Base-by-base conservation (phyloP, 495 filamentous ascomycete genomes). In the Penicillium pancosmium region DNA sequence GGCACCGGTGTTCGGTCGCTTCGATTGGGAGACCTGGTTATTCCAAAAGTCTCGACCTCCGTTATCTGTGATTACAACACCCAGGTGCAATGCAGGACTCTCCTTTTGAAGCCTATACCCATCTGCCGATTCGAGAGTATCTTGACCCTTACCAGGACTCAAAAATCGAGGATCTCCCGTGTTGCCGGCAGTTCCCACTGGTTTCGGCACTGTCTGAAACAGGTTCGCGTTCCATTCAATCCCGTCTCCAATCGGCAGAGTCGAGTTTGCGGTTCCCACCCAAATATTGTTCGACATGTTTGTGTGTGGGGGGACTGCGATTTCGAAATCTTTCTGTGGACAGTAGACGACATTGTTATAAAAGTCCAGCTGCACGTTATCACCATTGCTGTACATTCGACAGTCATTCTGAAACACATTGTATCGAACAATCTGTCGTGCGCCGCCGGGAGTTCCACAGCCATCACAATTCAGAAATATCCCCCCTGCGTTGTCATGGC, bases 291-390 rank as follows among this genome's bases (percentile, higher is more conserved):
- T 59, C 41, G 50, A 59, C n/a, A 59, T 15, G 19, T 54, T 54
- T 23, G 56, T 48, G 19, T 44, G 40, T 1, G 56, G 56, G 0
- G 56, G 56, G 0, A 59, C 49, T 35, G 50, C 21, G 27, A 59
- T 48, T 38, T 59, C 56, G 36, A 59, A 53, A 11, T 34, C 40
- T 38, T 59, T 60, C 10, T 60, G 18, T 8, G 57, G 57, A 47
- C 57, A 60, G 31, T 60, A 60, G 19, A 54, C 18, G 4, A 60
- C 51, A 23, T 60, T 60, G 21, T 60, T 60, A 19, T 60, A 60
- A 43, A 60, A 60, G 13, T 48, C 41, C 34, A 60, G 11, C 16
- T 54, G 31, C 31, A 49, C 50, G 23, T 31, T 23, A 33, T 60
- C 57, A 2, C 57, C 57, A 35, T 54, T 54, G 51, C 57, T 60